Conservation (phyloP, 2,329 filamentous ascomycete genomes). For the Aaosphaeria pasadenensis region DNA sequence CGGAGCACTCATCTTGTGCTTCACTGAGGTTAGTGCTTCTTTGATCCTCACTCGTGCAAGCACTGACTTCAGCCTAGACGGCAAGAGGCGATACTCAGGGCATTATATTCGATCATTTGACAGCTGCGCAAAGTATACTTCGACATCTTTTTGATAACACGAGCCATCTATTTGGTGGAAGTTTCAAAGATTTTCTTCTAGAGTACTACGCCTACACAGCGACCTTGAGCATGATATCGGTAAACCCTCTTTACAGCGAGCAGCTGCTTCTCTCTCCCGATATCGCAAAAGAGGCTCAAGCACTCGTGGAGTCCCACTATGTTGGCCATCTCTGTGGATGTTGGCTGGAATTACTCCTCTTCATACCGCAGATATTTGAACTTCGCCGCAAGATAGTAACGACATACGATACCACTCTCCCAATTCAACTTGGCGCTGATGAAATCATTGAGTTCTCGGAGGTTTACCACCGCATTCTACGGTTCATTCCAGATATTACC, state of each 20-base stretch:
- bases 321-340: conserved; percentile 1
- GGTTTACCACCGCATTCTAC: background rate
- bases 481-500: background rate
- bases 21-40: conserved; percentile 1
- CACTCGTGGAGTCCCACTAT: background rate
- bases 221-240: conserved; percentile 1
- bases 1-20: conserved; percentile 1
- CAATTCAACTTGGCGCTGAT: background rate
- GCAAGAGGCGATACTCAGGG: conserved; percentile 1
- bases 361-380: conserved; percentile 1
- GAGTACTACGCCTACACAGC: conserved; percentile 2
- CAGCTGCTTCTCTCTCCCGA: background rate
- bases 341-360: conserved; percentile 1
- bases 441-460: background rate
- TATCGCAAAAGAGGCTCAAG: background rate
- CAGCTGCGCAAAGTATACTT: background rate
- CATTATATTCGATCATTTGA: conserved; percentile 1
- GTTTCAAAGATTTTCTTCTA: background rate
- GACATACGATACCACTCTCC: background rate
- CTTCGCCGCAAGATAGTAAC: background rate
- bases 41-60: background rate
- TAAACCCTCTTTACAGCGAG: background rate
- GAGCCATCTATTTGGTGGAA: background rate
- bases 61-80: background rate
- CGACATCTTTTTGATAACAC: background rate